phyloP scores from a whole-genome alignment of 768 basidiomycete species.

The Lactarius deliciosus region DNA sequence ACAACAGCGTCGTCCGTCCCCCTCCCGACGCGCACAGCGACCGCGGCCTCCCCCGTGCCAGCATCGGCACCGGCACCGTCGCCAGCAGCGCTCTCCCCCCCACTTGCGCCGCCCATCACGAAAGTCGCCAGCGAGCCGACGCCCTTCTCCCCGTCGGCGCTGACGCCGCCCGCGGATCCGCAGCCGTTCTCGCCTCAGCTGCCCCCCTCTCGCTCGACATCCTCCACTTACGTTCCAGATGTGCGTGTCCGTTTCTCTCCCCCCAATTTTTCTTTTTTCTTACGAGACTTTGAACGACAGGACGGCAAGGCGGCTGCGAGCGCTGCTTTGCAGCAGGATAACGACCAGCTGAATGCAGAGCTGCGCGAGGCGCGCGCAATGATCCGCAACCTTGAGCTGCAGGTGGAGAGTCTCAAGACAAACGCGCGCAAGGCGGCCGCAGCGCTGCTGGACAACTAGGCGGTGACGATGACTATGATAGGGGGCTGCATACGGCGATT shows the following conservation, averaged over 20 bases:
- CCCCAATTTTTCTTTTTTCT: background rate
- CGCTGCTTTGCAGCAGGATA: constrained; percentile 51
- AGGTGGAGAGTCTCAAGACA: constrained; percentile 70
- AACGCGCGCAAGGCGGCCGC: constrained; percentile 78
- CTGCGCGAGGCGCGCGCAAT: constrained; percentile 78
- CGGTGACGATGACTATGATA: background rate
- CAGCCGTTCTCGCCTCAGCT: constrained; percentile 27
- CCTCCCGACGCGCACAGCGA: constrained; percentile 32
- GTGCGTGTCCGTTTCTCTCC: constrained; percentile 33
- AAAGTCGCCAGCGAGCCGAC: constrained; percentile 21
- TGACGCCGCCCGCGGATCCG: constrained; percentile 28
- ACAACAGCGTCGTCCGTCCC: constrained; percentile 26
- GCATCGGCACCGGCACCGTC: constrained; percentile 37
- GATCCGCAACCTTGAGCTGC: constrained; percentile 80
- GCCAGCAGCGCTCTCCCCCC: constrained; percentile 31
- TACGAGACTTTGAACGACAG: background rate
- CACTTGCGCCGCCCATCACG: constrained; percentile 30
- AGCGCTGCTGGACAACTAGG: constrained; percentile 43
- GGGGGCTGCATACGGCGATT: background rate
- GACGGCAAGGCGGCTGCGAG: constrained; percentile 30
- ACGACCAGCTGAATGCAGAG: constrained; percentile 58
- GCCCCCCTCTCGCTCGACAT: constrained; percentile 29
- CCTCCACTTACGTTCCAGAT: constrained; percentile 32
- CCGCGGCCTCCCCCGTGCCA: constrained; percentile 36
- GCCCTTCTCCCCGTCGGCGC: constrained; percentile 14